Conservation (phyloP, 768 basidiomycete genomes). For the Thelephora aurantiotincta region DNA sequence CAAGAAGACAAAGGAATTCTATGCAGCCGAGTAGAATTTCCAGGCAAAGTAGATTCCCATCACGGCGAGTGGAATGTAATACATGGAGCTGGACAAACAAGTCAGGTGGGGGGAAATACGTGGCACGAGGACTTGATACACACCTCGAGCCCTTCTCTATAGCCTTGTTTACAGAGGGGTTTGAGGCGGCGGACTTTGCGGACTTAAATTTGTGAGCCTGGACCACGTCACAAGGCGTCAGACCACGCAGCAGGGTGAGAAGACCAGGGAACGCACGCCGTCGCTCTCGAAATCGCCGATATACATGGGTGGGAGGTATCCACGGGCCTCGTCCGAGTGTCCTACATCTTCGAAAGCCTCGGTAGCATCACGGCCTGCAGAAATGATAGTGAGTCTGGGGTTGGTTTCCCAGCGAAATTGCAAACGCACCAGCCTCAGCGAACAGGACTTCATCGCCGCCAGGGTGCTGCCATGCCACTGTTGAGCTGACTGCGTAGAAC, state of each 20-base stretch:
- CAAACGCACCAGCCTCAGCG: constrained; percentile 71
- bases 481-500: neutral
- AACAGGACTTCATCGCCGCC: constrained; percentile 97
- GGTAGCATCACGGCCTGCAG: constrained; percentile 81
- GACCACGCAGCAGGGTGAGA: neutral
- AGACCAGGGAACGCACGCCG: constrained; percentile 30
- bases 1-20: constrained; percentile 16
- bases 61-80: constrained; percentile 68
- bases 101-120: constrained; percentile 1
- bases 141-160: constrained; percentile 62
- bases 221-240: neutral
- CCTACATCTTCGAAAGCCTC: constrained; percentile 99
- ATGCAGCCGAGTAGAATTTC: constrained; percentile 49
- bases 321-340: constrained; percentile 95
- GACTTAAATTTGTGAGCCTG: constrained; percentile 43
- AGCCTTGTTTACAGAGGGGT: constrained; percentile 23
- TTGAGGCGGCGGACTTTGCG: constrained; percentile 23
- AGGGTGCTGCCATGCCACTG: constrained; percentile 48
- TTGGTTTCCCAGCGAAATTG: neutral
- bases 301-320: constrained; percentile 60
- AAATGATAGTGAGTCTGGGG: neutral
- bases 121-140: constrained; percentile 14
- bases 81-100: constrained; percentile 43
- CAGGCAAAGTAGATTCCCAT: constrained; percentile 83
- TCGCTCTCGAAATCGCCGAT: constrained; percentile 73